Percentiles rank a stretch among this genome's conserved stretches.
Evolutionary conservation across 306 rosid species (phyloP).

Genomic region (Quercus agrifolia): DNA sequence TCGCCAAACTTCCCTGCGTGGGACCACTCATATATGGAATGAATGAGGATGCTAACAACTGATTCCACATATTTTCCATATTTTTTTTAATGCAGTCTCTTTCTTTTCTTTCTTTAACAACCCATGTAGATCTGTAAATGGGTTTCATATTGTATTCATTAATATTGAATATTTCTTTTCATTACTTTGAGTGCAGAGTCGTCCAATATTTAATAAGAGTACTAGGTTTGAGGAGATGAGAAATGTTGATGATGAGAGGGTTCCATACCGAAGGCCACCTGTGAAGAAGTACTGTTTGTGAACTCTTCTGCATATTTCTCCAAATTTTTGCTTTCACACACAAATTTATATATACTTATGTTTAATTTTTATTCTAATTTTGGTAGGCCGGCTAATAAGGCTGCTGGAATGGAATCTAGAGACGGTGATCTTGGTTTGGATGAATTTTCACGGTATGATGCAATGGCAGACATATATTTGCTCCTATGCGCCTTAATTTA

Average conservation of each 20-base stretch:
- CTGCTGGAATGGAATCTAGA: constrained; percentile 83
- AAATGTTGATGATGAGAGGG: constrained; percentile 69
- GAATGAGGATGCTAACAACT: too few species aligned
- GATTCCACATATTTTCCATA: too few species aligned
- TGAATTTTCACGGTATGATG: constrained; percentile 76
- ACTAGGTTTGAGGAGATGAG: constrained; percentile 98
- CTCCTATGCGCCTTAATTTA: not conserved
- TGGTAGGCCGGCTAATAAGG: constrained; percentile 64
- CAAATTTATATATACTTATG: not conserved
- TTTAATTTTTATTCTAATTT: constrained; percentile 17
- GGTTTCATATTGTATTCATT: not conserved
- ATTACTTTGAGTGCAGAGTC: constrained; percentile 62
- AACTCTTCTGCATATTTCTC: not conserved
- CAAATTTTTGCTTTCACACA: not conserved
- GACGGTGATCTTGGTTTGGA: constrained; percentile 94
- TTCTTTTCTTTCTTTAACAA: not conserved
- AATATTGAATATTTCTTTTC: not conserved
- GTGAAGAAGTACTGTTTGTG: constrained; percentile 56
- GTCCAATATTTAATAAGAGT: constrained; percentile 90
- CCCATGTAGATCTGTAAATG: not conserved
- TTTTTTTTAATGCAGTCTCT: not conserved
- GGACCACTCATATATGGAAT: too few species aligned
- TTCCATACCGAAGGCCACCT: constrained; percentile 68
- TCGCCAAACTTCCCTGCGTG: too few species aligned
- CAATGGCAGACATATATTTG: constrained; percentile 3